These are phyloP conservation scores for Rhodosporidiobolus sp. DNA, from an alignment of 768 basidiomycete genomes.

Conservation along the genomic window DNA sequence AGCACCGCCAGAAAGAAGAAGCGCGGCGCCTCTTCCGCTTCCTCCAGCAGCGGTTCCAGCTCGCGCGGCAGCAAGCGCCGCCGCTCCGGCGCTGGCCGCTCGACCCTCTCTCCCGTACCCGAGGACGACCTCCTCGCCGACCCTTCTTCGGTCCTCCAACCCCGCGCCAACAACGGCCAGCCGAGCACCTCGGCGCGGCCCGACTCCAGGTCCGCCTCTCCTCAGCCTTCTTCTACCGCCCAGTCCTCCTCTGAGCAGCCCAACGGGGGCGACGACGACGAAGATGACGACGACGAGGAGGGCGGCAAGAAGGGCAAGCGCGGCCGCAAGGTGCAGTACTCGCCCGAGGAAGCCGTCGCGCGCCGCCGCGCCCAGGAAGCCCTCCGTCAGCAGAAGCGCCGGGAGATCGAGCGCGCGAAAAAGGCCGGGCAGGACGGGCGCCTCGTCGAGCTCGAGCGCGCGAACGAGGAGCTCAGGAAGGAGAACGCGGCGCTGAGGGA, in stretches of 20 bases:
- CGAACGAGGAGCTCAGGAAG: background rate
- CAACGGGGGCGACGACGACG: background rate
- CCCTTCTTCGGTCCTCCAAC: background rate
- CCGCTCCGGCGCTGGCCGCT: background rate
- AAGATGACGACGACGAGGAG: background rate
- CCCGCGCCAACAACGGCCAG: background rate
- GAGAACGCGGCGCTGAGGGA: background rate
- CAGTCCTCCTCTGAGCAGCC: too few species aligned
- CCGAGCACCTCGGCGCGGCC: background rate
- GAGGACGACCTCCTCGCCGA: background rate
- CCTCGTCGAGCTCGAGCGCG: background rate
- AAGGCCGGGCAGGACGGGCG: background rate
- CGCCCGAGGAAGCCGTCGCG: constrained; percentile 11
- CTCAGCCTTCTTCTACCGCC: background rate
- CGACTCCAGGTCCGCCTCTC: background rate
- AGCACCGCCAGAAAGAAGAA: too few species aligned
- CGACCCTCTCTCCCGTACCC: background rate
- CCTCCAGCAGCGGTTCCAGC: background rate
- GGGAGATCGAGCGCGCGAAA: background rate
- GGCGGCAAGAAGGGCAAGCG: background rate
- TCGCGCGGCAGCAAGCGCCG: background rate
- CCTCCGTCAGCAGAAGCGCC: background rate
- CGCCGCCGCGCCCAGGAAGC: constrained; percentile 12
- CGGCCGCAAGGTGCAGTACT: constrained; percentile 7
- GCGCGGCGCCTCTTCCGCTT: background rate